A percentile compares a stretch with the other conserved stretches of the same genome.
Conservation (phyloP, 1,284 basidiomycete genomes). For the Malassezia brasiliensis region DNA sequence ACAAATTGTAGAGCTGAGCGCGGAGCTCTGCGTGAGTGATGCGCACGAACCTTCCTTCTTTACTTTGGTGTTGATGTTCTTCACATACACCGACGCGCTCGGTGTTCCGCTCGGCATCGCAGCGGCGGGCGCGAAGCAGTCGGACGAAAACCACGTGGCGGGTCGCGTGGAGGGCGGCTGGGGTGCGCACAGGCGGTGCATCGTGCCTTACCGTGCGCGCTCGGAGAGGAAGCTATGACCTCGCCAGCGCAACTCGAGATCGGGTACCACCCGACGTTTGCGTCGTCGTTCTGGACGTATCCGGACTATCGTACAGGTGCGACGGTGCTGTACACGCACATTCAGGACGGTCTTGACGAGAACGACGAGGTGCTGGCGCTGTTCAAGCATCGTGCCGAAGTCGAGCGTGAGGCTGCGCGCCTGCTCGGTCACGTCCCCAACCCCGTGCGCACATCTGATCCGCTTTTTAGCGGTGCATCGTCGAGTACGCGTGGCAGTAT, state of each 20-base stretch:
- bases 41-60: slow-evolving; percentile 63
- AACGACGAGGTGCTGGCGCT: slow-evolving; percentile 36
- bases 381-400: slow-evolving; percentile 31
- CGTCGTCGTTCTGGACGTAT: slow-evolving; percentile 41
- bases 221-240: slow-evolving; percentile 22
- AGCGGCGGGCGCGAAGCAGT: slow-evolving; percentile 1
- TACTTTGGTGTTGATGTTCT: slow-evolving; percentile 85
- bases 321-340: slow-evolving; percentile 27
- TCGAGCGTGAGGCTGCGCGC: slow-evolving; percentile 27
- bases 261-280: slow-evolving; percentile 33
- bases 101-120: slow-evolving; percentile 52
- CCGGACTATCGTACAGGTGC: slow-evolving; percentile 40
- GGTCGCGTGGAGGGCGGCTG: neutral
- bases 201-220: too few species aligned
- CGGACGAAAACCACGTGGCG: slow-evolving; percentile 2
- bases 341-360: slow-evolving; percentile 43
- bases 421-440: slow-evolving; percentile 30
- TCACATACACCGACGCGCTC: slow-evolving; percentile 81
- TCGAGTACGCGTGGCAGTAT: slow-evolving; percentile 15
- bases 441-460: slow-evolving; percentile 17
- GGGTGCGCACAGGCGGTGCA: too few species aligned
- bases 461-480: slow-evolving; percentile 23
- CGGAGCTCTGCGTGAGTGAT: slow-evolving; percentile 58
- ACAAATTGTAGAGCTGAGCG: slow-evolving; percentile 73
- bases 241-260: slow-evolving; percentile 31